Evolutionary conservation across 2,329 filamentous ascomycete genomes (phyloP).

Genomic region (Fusarium keratoplasticum): DNA sequence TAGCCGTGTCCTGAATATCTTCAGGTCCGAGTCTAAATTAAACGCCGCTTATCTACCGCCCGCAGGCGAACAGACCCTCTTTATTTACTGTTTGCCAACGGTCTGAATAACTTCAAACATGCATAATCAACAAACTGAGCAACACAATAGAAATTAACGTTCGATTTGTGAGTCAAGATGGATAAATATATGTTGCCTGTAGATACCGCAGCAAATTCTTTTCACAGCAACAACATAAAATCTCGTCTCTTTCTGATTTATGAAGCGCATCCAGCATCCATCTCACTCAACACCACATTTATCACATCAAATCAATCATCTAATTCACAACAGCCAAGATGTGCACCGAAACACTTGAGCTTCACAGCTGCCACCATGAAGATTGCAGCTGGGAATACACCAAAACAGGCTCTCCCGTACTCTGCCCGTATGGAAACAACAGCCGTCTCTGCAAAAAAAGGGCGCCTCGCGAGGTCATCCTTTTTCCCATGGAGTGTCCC

Average conservation of each 20-base stretch:
- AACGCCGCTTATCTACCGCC: background rate
- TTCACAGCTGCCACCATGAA: background rate
- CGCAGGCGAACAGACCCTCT: background rate
- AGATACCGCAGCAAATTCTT: background rate
- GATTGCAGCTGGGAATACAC: background rate
- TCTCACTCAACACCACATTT: background rate
- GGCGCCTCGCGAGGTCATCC: background rate
- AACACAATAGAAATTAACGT: background rate
- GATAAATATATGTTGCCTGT: background rate
- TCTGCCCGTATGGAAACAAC: background rate
- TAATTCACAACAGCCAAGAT: background rate
- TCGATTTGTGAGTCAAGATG: background rate
- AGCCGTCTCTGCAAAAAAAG: background rate
- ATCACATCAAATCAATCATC: background rate
- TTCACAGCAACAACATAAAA: background rate
- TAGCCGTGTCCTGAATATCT: background rate
- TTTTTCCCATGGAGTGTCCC: background rate
- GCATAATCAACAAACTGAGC: background rate
- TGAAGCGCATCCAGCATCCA: background rate
- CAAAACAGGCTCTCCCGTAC: background rate
- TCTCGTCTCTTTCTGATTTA: background rate
- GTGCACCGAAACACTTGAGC: background rate
- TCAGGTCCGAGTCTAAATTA: background rate
- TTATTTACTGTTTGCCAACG: background rate
- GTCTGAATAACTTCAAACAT: background rate